Base-by-base conservation (phyloP, 768 basidiomycete species). In the Fomitopsis pulvina region DNA sequence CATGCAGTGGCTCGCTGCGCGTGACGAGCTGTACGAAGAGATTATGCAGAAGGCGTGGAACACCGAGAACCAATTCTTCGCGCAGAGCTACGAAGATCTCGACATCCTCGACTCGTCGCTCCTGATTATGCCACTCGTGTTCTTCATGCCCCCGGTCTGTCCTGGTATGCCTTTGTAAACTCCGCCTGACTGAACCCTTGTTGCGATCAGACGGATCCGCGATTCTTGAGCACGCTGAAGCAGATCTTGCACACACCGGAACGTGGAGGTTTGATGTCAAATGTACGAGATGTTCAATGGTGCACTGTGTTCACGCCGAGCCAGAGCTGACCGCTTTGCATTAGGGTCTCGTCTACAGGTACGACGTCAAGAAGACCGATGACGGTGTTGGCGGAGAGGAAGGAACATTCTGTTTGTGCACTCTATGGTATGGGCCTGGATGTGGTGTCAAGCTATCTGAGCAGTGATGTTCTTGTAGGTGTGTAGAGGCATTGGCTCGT, bases 341-440 rank as follows among this genome's bases (percentile, higher is more conserved):
- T 20, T 55, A 91, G 87, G 85, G 83, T 57, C 76, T 92, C 9
- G 87, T 92, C 5, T 95, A 87, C 62, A 83, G 94, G 7, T 97
- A 97, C 65, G 92, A 98, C 62, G 84, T 87, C 11, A 69, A 65
- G 22, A 87, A 87, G 63, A 83, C 89, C 0, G 85, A 88, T 50
- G 95, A 97, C 58, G 95, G 95, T 6, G 92, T 97, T 11, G 94
- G 95, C 1, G 93, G 94, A 1, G 91, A 95, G 55, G 94, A 96
- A 67, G 94, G 94, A 1, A 93, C 89, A 0, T 96, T 97, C 68
- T 91, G 90, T 52, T 71, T 98, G 41, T 93, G 91, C 60, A 90
- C 87, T 0, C 65, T 91, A 6, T 91, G 87, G 88, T 86, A 45
- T 5, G 48, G 41, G 18, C 22, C 9, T 9, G 4, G 25, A 14